Evolutionary conservation across 305 asterid genomes (phyloP).

Genomic region (Fraxinus floribunda): DNA sequence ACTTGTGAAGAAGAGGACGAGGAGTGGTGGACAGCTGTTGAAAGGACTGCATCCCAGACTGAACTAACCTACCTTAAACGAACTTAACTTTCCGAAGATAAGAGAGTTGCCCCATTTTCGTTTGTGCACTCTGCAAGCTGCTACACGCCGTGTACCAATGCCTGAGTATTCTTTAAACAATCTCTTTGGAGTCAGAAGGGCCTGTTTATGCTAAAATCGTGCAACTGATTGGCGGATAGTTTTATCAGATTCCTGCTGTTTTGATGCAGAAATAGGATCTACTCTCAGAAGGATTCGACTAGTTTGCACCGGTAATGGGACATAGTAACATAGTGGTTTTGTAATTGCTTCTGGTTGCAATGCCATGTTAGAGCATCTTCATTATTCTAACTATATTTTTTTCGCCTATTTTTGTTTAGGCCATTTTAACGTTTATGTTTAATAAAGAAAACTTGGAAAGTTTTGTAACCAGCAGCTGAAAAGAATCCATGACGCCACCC

Average conservation of each 20-base stretch:
- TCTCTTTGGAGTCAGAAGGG: neutral
- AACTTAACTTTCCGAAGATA: constrained; percentile 7
- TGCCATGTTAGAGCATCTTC: neutral
- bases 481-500: neutral
- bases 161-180: neutral
- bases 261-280: neutral
- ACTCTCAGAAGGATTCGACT: neutral
- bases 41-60: constrained; percentile 52
- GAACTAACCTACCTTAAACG: constrained; percentile 43
- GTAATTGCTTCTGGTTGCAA: neutral
- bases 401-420: neutral
- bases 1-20: constrained; percentile 64
- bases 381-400: neutral
- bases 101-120: neutral
- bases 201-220: neutral
- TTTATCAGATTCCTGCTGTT: neutral
- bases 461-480: neutral
- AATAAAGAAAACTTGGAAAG: neutral
- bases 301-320: neutral
- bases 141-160: neutral
- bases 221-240: neutral
- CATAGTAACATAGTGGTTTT: neutral
- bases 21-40: constrained; percentile 89
- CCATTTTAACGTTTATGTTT: neutral
- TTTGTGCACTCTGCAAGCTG: neutral